Conservation (phyloP, 495 filamentous ascomycete genomes). For the Aspergillus haitiensis region DNA sequence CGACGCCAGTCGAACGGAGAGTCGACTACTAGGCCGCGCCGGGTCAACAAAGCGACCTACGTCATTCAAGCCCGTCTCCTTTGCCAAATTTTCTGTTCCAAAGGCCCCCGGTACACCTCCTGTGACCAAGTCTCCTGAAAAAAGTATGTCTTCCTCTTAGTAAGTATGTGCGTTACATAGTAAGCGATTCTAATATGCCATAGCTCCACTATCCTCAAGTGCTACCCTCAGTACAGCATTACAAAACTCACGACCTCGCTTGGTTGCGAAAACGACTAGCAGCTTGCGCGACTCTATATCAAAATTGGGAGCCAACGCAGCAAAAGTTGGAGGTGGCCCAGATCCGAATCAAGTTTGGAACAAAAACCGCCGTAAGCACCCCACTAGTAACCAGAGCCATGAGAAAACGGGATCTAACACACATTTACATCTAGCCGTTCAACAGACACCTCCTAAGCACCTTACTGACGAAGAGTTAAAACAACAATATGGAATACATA, state of each 20-base stretch:
- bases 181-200: conserved; percentile 26
- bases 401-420: conserved; percentile 27
- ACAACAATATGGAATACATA: conserved; percentile 92
- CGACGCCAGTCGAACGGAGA: conserved; percentile 52
- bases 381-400: conserved; percentile 3
- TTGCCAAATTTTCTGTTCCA: conserved; percentile 69
- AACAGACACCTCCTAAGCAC: conserved; percentile 81
- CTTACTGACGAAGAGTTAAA: conserved; percentile 97
- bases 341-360: conserved; percentile 91
- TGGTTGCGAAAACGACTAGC: conserved; percentile 66
- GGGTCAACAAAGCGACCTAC: conserved; percentile 77
- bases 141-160: conserved; percentile 43
- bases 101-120: conserved; percentile 55
- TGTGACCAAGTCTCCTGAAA: conserved; percentile 54
- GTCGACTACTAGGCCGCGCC: conserved; percentile 63
- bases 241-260: conserved; percentile 54
- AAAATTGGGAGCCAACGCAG: conserved; percentile 45
- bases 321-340: conserved; percentile 52
- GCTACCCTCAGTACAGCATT: conserved; percentile 44
- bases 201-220: conserved; percentile 44
- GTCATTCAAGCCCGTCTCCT: conserved; percentile 93
- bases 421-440: conserved; percentile 57
- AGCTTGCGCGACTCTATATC: conserved; percentile 54
- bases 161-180: not conserved
- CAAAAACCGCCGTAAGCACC: conserved; percentile 84